phyloP scores from a whole-genome alignment of 2,329 filamentous ascomycete species.

The Arachnomyces sp. region DNA sequence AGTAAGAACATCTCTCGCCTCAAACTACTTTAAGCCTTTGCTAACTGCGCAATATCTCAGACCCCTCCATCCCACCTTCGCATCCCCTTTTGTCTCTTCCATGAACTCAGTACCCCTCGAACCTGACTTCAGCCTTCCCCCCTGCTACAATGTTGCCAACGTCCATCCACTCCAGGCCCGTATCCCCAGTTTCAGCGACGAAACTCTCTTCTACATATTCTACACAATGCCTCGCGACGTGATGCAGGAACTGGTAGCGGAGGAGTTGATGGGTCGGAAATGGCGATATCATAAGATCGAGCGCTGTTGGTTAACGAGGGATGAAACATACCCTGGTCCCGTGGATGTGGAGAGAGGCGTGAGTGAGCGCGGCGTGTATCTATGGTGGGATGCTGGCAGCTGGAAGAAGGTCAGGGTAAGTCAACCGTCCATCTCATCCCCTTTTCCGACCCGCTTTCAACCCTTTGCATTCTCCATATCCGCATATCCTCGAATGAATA shows the following conservation, averaged over 20 bases:
- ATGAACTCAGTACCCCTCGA: conserved; percentile 50
- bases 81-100: conserved; percentile 53
- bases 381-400: conserved; percentile 41
- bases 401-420: conserved; percentile 44
- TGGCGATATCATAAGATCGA: conserved; percentile 47
- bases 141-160: conserved; percentile 58
- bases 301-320: conserved; percentile 43
- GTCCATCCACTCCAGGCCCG: conserved; percentile 53
- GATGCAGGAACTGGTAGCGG: conserved; percentile 57
- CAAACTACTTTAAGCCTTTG: conserved; percentile 5
- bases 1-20: conserved; percentile 36
- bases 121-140: conserved; percentile 55
- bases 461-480: too few species aligned
- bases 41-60: conserved; percentile 28
- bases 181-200: conserved; percentile 51
- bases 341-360: conserved; percentile 40
- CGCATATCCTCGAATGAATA: too few species aligned
- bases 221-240: conserved; percentile 59
- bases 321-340: conserved; percentile 39
- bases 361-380: conserved; percentile 43
- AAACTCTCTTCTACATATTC: conserved; percentile 63
- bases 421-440: conserved; percentile 5
- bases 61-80: conserved; percentile 55
- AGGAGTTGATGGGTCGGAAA: conserved; percentile 49
- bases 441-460: too few species aligned